Conservation (phyloP, 768 basidiomycete genomes). For the Pleurotus sapidus region DNA sequence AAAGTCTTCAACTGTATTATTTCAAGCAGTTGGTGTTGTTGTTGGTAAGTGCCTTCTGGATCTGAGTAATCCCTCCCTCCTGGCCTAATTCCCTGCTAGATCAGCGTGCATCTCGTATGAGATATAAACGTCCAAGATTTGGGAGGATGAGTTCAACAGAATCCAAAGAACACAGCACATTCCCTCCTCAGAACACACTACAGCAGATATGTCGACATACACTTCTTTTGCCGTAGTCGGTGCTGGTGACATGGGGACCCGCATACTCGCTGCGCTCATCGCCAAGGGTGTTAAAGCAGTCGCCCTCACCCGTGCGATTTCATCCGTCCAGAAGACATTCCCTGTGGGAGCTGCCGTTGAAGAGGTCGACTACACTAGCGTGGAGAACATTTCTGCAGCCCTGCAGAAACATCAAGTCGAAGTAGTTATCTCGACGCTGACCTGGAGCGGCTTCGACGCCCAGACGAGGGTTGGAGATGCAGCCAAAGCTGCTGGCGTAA, state of each 20-base stretch:
- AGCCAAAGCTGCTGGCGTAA: conserved; percentile 31
- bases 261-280: conserved; percentile 14
- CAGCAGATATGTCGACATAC: conserved; percentile 12
- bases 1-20: no score
- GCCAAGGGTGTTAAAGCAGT: conserved; percentile 10
- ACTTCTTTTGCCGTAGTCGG: conserved; percentile 31
- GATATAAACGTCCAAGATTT: no score
- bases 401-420: conserved; percentile 21
- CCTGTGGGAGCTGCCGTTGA: conserved; percentile 21
- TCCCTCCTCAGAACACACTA: no score
- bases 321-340: conserved; percentile 5
- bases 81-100: no score
- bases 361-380: conserved; percentile 24
- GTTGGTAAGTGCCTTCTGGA: no score
- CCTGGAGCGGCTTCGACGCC: no score
- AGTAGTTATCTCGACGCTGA: no score
- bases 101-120: no score
- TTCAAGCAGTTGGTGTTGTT: no score
- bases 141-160: no score
- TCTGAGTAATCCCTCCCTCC: no score
- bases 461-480: conserved; percentile 24
- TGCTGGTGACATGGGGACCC: conserved; percentile 26
- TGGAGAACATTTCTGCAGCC: conserved; percentile 19
- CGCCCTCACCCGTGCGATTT: conserved; percentile 12
- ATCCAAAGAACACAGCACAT: no score